Percentiles rank a stretch among this genome's conserved stretches.
Evolutionary conservation across 352 stramenopile genomes (phyloP).

Genomic region (Phytopythium kandeliae): DNA sequence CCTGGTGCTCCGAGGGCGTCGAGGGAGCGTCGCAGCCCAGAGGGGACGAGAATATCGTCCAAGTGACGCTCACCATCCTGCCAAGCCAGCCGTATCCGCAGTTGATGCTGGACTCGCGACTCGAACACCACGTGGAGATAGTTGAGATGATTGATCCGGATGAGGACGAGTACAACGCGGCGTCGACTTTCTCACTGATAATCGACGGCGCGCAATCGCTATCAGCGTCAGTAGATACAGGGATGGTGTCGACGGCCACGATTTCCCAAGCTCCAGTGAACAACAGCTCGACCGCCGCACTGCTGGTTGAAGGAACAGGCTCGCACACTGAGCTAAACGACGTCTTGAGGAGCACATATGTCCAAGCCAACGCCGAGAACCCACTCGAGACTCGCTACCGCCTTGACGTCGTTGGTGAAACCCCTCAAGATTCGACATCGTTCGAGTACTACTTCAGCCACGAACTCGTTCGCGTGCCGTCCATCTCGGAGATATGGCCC

Average conservation of each 20-base stretch:
- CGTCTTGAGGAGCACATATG: conserved; percentile 2
- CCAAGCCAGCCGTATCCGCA: conserved; percentile 12
- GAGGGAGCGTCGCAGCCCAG: neutral
- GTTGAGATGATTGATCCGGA: conserved; percentile 21
- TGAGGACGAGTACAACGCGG: conserved; percentile 26
- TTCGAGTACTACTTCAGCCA: conserved; percentile 9
- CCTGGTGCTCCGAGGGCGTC: neutral
- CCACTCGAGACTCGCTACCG: conserved; percentile 6
- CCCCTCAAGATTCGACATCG: neutral
- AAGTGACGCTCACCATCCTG: conserved; percentile 5
- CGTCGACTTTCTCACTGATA: conserved; percentile 12
- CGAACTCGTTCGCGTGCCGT: conserved; percentile 5
- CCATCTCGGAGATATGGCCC: conserved; percentile 10
- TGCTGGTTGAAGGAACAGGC: conserved; percentile 9
- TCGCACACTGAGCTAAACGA: conserved; percentile 7
- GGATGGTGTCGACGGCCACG: conserved; percentile 4
- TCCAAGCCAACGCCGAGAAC: conserved; percentile 10
- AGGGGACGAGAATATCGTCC: neutral
- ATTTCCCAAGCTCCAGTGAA: conserved; percentile 2
- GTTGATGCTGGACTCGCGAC: conserved; percentile 14
- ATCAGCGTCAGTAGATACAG: conserved; percentile 5
- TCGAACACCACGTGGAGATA: conserved; percentile 15
- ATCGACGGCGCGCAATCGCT: conserved; percentile 10
- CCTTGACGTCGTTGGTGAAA: conserved; percentile 4
- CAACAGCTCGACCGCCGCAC: neutral